Conservation (phyloP, 208 protist species). For the Phytomonas sp. region DNA sequence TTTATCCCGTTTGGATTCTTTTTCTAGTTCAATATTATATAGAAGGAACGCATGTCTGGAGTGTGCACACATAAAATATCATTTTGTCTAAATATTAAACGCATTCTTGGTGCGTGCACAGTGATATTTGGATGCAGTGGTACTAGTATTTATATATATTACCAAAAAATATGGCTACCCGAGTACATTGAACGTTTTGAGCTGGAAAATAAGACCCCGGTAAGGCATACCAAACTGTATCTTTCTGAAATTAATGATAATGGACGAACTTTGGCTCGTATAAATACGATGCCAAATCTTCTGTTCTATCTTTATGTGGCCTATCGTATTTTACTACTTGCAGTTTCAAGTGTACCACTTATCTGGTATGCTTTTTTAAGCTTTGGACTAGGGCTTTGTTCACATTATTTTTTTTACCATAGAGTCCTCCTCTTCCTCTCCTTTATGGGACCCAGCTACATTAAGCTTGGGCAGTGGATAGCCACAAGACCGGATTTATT, state of each 20-base stretch:
- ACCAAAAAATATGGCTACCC: conserved; percentile 30
- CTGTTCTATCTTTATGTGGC: conserved; percentile 27
- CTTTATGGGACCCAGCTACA: conserved; percentile 84
- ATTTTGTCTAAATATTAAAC: conserved; percentile 17
- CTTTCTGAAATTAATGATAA: conserved; percentile 30
- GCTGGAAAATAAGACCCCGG: conserved; percentile 17
- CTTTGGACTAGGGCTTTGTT: conserved; percentile 44
- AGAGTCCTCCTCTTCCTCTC: conserved; percentile 46
- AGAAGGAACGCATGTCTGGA: no score
- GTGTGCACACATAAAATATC: no score
- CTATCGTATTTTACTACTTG: conserved; percentile 31
- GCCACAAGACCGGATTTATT: conserved; percentile 89
- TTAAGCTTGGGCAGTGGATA: conserved; percentile 93
- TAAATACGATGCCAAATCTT: conserved; percentile 18
- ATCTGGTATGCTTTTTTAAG: conserved; percentile 48
- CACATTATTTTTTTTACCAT: conserved; percentile 38
- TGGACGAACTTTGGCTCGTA: conserved; percentile 18
- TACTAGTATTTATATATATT: conserved; percentile 37
- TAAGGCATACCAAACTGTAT: conserved; percentile 42
- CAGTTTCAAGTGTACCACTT: conserved; percentile 28
- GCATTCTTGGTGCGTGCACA: conserved; percentile 12
- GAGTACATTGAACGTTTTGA: conserved; percentile 15
- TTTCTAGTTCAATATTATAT: not conserved
- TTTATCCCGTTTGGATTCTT: not conserved
- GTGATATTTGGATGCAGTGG: conserved; percentile 18